Base-by-base conservation (phyloP, 805 yeast genomes). In the Metschnikowia gelsemii region DNA sequence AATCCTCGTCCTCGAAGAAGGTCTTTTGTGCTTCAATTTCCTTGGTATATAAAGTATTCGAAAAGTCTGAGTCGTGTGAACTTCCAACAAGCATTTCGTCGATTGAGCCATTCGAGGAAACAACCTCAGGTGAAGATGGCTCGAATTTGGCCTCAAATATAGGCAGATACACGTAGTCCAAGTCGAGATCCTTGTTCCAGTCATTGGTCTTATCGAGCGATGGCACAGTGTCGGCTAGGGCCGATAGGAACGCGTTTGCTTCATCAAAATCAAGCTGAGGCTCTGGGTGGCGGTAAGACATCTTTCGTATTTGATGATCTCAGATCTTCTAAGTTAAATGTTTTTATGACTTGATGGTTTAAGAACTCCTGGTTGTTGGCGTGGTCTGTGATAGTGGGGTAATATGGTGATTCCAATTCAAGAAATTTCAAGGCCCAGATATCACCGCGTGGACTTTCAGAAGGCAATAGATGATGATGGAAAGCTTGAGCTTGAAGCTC, bases 241-340 rank as follows among this genome's bases (percentile, higher is more conserved):
- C 43, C 16, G 50, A 44, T 14, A 49, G 37, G 22, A 49, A 49
- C 28, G 39, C 39, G 47, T 42, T 44, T n/a, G 49, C 45, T 19
- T 46, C 50, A 24, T 49, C 49, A 30, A 46, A 49, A 39, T 46
- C 50, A 31, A 44, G 45, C 12, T 32, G 21, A 8, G 46, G 30
- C 26, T 38, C 47, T 12, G 35, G n/a, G 26, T 35, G 36, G 25
- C 30, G 25, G 14, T 25, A 27, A 5, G 42, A 26, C 42, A 43
- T 43, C 31, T 11, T 26, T 14, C 8, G 13, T 21, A 33, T 16
- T 31, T 2, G 18, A 9, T 18, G 2, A 19, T 12, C 12, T 31
- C 8, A 8, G 8, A 5, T 31, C 11, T 8, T 12, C 19, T 27
- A 27, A 20, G 30, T 4, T 13, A 8, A 4, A 23, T 20, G 22